phyloP scores from a whole-genome alignment of 768 basidiomycete genomes.

The Psilocybe tampanensis region DNA sequence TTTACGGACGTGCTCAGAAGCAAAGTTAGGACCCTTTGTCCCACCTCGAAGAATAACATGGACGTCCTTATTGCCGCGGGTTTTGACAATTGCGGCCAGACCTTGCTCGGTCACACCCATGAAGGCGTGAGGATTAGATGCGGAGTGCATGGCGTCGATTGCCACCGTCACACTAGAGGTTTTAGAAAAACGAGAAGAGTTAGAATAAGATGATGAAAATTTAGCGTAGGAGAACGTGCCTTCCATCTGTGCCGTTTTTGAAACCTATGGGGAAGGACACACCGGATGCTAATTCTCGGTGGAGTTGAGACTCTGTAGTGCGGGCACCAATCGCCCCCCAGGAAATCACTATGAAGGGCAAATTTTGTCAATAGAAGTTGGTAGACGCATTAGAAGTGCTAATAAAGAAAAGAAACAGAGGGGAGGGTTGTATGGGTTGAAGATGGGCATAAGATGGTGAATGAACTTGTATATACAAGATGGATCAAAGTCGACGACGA shows the following conservation, averaged over 20 bases:
- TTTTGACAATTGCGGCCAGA: conserved; percentile 95
- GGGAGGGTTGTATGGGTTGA: not conserved
- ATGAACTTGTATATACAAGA: not conserved
- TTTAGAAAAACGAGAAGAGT: not conserved
- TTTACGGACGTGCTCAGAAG: conserved; percentile 66
- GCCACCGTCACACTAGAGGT: conserved; percentile 73
- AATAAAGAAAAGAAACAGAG: not conserved
- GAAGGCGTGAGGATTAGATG: conserved; percentile 93
- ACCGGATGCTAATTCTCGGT: conserved; percentile 94
- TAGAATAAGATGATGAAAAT: not conserved
- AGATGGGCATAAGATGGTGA: not conserved
- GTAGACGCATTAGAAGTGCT: no score
- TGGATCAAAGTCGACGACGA: not conserved
- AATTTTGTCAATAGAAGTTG: no score
- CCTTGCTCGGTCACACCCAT: conserved; percentile 90
- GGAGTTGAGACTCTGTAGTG: conserved; percentile 96
- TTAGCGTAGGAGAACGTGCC: conserved; percentile 35
- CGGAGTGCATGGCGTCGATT: conserved; percentile 94
- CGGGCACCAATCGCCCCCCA: conserved; percentile 98
- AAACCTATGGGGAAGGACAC: conserved; percentile 98
- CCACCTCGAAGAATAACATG: conserved; percentile 97
- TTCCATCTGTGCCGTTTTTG: conserved; percentile 99
- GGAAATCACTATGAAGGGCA: conserved; percentile 56
- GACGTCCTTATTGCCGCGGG: conserved; percentile 81
- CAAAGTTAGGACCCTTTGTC: conserved; percentile 88